A percentile compares a stretch with the other conserved stretches of the same genome.
Evolutionary conservation across 345 rosid genomes (phyloP).

Genomic region (Rhizophora apiculata): DNA sequence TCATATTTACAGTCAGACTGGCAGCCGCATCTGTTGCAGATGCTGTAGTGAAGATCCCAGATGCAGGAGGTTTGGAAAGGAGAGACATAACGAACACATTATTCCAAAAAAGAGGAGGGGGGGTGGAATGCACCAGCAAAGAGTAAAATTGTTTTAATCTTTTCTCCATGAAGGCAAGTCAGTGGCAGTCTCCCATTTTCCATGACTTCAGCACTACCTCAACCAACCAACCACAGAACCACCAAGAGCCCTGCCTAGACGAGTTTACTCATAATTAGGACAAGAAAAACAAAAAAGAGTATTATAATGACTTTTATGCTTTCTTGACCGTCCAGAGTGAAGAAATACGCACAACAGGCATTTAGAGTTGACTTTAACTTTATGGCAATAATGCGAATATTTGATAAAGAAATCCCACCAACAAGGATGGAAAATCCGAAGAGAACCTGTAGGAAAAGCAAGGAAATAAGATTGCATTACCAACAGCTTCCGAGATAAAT

Average conservation of each 20-base stretch:
- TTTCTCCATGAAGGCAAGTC: background rate
- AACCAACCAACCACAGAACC: conserved; percentile 84
- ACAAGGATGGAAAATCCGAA: conserved; percentile 91
- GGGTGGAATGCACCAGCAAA: too few relatives aligned
- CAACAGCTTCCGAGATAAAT: too few relatives aligned
- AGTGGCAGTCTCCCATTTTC: background rate
- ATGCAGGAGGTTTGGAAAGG: conserved; percentile 56
- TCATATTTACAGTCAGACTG: background rate
- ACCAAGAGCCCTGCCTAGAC: conserved; percentile 47
- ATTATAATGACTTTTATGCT: too few relatives aligned
- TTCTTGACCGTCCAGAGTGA: too few relatives aligned
- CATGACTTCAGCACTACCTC: background rate
- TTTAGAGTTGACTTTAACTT: background rate
- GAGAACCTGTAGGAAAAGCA: conserved; percentile 57
- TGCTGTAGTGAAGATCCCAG: conserved; percentile 60
- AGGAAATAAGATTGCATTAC: background rate
- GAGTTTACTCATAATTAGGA: too few relatives aligned
- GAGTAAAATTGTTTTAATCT: background rate
- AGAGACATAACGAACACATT: conserved; percentile 28
- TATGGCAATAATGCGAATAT: background rate
- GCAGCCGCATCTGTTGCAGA: conserved; percentile 65
- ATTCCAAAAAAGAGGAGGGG: too few relatives aligned
- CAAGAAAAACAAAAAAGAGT: too few relatives aligned
- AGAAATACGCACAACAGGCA: background rate
- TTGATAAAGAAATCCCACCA: conserved; percentile 45